Conservation (phyloP, 176 grass and related monocot species). For the Hordeum vulgare region DNA sequence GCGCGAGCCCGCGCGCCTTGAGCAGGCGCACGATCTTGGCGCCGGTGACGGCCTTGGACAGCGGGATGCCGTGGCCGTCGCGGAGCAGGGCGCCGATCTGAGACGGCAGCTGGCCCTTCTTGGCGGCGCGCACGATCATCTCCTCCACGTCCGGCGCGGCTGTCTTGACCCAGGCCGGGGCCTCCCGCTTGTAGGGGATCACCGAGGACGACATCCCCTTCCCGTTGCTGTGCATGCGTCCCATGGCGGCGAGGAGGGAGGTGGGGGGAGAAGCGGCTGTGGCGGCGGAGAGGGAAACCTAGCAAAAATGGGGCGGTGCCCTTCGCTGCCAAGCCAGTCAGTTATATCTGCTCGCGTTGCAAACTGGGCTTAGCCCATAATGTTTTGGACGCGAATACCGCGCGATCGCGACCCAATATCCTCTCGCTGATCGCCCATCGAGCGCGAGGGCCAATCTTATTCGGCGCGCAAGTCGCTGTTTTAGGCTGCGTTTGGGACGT, state of each 20-base stretch:
- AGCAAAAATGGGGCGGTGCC: background rate
- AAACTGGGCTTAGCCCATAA: background rate
- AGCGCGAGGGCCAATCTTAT: no score
- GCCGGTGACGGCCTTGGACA: slow-evolving; percentile 46
- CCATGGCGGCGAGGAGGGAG: slow-evolving; percentile 40
- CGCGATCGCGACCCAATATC: no score
- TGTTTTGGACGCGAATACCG: background rate
- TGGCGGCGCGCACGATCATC: slow-evolving; percentile 25
- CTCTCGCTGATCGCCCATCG: no score
- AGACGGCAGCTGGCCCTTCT: slow-evolving; percentile 43
- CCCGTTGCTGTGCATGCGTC: slow-evolving; percentile 71
- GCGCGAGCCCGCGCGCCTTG: slow-evolving; percentile 53
- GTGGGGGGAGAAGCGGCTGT: background rate
- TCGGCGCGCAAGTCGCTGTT: no score
- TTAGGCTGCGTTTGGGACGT: no score
- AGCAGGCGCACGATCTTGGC: slow-evolving; percentile 76
- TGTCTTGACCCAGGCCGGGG: slow-evolving; percentile 54
- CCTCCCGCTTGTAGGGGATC: slow-evolving; percentile 41
- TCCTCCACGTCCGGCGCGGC: slow-evolving; percentile 26
- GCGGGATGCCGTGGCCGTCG: slow-evolving; percentile 27
- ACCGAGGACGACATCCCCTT: slow-evolving; percentile 81
- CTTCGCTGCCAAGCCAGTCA: background rate
- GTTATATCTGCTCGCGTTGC: background rate
- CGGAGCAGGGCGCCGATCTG: slow-evolving; percentile 27
- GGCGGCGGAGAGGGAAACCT: slow-evolving; percentile 24